Percentiles rank a stretch among this genome's conserved stretches.
These are phyloP conservation scores for Trifolium fragiferum DNA, from an alignment of 306 rosid genomes.

Conservation along the genomic window DNA sequence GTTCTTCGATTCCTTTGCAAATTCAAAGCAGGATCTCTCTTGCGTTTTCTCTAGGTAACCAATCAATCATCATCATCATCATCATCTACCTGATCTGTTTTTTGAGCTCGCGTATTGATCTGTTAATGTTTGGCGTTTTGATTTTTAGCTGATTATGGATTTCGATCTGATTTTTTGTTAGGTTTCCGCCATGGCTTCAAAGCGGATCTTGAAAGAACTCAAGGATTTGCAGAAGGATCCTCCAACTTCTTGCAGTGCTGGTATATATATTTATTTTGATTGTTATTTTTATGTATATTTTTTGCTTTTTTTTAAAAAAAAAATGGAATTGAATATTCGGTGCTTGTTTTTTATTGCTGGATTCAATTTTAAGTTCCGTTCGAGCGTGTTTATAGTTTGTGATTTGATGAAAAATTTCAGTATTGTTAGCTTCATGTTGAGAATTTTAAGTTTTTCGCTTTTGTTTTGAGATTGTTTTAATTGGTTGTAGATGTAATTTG, in stretches of 20 bases:
- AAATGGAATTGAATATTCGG: background rate
- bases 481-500: background rate
- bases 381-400: background rate
- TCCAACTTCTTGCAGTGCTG: slow-evolving; percentile 90
- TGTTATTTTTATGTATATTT: background rate
- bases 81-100: too few relatives aligned
- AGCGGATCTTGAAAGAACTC: slow-evolving; percentile 89
- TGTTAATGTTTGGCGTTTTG: too few relatives aligned
- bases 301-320: background rate
- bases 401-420: background rate
- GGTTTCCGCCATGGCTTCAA: slow-evolving; percentile 74
- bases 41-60: slow-evolving; percentile 37
- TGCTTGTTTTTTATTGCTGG: background rate
- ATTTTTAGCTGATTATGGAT: slow-evolving; percentile 24
- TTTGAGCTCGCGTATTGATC: too few relatives aligned
- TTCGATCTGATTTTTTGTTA: slow-evolving; percentile 23
- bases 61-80: too few relatives aligned
- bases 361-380: background rate
- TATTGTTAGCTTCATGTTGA: background rate
- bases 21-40: slow-evolving; percentile 44
- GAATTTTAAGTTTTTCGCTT: background rate
- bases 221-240: slow-evolving; percentile 95
- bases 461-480: slow-evolving; percentile 20
- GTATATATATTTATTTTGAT: slow-evolving; percentile 36
- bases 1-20: slow-evolving; percentile 19